phyloP scores from a whole-genome alignment of 1,284 basidiomycete genomes.

The Macrocystidia cucumis region DNA sequence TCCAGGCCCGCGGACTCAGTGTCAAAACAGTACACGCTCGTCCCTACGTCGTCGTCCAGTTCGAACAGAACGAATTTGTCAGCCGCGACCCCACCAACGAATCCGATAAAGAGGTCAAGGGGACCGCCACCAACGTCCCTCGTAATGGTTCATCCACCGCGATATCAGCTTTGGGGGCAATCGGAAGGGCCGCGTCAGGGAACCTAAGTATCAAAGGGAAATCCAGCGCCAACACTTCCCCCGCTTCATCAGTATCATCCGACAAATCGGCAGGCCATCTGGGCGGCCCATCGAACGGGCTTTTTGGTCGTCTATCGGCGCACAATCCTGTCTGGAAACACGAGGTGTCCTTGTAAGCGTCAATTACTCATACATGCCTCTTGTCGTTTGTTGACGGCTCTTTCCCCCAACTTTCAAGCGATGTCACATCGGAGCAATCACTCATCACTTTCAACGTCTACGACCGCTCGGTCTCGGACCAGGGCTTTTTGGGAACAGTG shows the following conservation, averaged over 20 bases:
- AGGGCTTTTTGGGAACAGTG: conserved; percentile 87
- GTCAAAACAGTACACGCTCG: conserved; percentile 60
- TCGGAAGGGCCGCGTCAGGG: conserved; percentile 37
- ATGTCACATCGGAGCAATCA: conserved; percentile 91
- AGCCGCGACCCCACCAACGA: conserved; percentile 85
- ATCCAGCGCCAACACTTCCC: conserved; percentile 24
- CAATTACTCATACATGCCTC: conserved; percentile 8
- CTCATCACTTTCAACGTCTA: conserved; percentile 88
- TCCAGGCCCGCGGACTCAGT: conserved; percentile 85
- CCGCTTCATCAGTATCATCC: conserved; percentile 26
- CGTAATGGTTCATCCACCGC: conserved; percentile 53
- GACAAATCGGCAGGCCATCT: conserved; percentile 11
- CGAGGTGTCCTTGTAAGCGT: conserved; percentile 89
- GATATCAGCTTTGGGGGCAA: conserved; percentile 61
- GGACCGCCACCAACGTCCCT: conserved; percentile 59
- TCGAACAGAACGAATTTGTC: conserved; percentile 99
- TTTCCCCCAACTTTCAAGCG: conserved; percentile 41
- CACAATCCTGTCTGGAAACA: conserved; percentile 99
- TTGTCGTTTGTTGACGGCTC: conserved; percentile 12
- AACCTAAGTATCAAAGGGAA: conserved; percentile 23
- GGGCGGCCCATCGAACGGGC: conserved; percentile 18
- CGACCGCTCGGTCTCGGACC: conserved; percentile 77
- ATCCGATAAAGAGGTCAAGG: conserved; percentile 81
- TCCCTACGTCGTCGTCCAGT: conserved; percentile 96
- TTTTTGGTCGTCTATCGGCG: conserved; percentile 60